phyloP scores from a whole-genome alignment of 345 rosid species.

The Carallia pectinifolia region DNA sequence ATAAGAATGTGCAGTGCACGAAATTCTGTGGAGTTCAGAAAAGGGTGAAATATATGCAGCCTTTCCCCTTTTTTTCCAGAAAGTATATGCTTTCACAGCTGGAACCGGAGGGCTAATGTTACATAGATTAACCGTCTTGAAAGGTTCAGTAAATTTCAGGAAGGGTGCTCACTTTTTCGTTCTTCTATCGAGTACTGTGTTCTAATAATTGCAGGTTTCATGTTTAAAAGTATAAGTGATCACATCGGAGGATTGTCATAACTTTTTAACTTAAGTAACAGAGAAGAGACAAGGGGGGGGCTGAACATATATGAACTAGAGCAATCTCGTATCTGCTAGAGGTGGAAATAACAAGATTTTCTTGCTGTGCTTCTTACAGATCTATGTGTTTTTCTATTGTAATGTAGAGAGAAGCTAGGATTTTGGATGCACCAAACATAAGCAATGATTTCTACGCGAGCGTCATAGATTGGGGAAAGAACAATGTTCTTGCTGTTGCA shows the following conservation, averaged over 20 bases:
- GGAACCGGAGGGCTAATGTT: no score
- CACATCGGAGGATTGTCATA: background rate
- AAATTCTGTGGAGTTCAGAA: no score
- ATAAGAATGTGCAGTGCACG: background rate
- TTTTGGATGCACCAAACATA: conserved; percentile 49
- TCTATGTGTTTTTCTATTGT: background rate
- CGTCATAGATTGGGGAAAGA: conserved; percentile 48
- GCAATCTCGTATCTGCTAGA: background rate
- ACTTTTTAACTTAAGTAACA: background rate
- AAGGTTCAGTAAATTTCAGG: no score
- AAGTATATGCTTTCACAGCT: no score
- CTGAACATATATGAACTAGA: background rate
- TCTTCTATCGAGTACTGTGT: no score
- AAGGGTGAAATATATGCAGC: no score
- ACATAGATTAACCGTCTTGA: no score
- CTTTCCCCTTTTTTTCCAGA: no score
- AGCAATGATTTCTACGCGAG: conserved; percentile 41
- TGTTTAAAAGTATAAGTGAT: background rate
- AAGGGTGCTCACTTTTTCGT: no score
- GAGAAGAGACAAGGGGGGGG: background rate
- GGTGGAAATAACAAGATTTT: background rate
- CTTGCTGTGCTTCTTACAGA: background rate
- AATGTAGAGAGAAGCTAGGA: conserved; percentile 36
- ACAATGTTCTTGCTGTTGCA: conserved; percentile 45
- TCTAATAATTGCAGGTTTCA: background rate